A percentile compares a stretch with the other conserved stretches of the same genome.
These are phyloP conservation scores for Colletotrichum sp. DNA, from an alignment of 2,329 filamentous ascomycete species.

Conservation along the genomic window DNA sequence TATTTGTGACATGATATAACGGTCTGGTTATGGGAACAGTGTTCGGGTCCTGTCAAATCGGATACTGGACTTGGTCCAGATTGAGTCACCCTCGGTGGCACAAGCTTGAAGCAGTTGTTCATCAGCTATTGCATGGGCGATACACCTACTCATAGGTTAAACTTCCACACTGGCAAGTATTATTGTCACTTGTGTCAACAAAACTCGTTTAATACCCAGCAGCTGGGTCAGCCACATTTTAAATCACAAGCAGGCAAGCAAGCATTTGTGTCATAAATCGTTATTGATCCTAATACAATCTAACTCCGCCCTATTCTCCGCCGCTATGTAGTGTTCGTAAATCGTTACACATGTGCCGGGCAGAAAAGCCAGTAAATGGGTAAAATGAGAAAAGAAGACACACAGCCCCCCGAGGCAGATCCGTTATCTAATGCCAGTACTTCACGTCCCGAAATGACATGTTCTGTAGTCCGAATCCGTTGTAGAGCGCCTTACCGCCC, in stretches of 20 bases:
- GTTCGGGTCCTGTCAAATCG: too few relatives aligned
- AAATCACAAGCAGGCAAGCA: neutral
- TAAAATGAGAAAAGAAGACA: slow-evolving; percentile 4
- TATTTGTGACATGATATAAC: too few relatives aligned
- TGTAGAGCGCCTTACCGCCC: neutral
- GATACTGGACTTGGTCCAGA: neutral
- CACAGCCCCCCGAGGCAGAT: neutral
- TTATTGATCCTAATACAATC: slow-evolving; percentile 19
- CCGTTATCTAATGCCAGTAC: slow-evolving; percentile 14
- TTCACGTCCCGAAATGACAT: neutral
- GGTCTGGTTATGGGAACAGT: too few relatives aligned
- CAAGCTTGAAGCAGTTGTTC: neutral
- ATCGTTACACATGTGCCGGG: slow-evolving; percentile 20
- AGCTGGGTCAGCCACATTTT: neutral
- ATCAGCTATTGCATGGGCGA: neutral
- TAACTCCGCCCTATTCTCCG: slow-evolving; percentile 16
- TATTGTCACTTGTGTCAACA: neutral
- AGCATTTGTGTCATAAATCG: slow-evolving; percentile 11
- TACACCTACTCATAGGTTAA: fast-evolving
- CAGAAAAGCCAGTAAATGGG: slow-evolving; percentile 1
- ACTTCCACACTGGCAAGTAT: neutral
- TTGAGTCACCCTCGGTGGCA: neutral
- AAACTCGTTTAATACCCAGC: neutral
- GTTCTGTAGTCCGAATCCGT: slow-evolving; percentile 14
- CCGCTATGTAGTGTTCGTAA: slow-evolving; percentile 20